Conservation (phyloP, 2,329 filamentous ascomycete species). For the Pyrenophora graminea region DNA sequence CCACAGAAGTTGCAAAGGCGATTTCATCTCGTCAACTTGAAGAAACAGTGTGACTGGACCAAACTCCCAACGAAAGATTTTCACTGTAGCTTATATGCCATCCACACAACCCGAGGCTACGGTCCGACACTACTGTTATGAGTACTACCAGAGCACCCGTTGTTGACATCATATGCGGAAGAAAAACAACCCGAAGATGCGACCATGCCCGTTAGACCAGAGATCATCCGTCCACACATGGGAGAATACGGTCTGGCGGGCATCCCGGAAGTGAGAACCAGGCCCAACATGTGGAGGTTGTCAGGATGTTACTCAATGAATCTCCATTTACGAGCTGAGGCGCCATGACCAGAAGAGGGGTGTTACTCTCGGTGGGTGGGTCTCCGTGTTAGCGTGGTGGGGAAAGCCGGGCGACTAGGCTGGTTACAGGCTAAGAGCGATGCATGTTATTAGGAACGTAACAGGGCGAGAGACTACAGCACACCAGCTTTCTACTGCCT, state of each 20-base stretch:
- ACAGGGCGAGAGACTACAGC: too few relatives aligned
- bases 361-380: background rate
- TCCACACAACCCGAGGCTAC: conserved; percentile 1
- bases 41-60: background rate
- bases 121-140: background rate
- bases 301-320: too few relatives aligned
- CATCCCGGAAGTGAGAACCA: background rate
- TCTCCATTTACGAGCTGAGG: background rate
- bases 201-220: background rate
- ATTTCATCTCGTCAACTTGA: conserved; percentile 15
- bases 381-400: background rate
- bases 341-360: background rate
- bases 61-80: background rate
- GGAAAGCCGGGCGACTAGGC: background rate
- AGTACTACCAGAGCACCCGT: background rate
- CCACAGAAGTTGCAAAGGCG: conserved; percentile 14
- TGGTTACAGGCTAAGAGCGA: conserved; percentile 1
- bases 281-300: too few relatives aligned
- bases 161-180: conserved; percentile 14
- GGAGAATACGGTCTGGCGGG: background rate
- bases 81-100: conserved; percentile 13
- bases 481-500: too few relatives aligned
- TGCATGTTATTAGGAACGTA: background rate
- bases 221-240: conserved; percentile 2
- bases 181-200: conserved; percentile 2